phyloP scores from a whole-genome alignment of 768 basidiomycete species.

The Rhodotorula paludigena region DNA sequence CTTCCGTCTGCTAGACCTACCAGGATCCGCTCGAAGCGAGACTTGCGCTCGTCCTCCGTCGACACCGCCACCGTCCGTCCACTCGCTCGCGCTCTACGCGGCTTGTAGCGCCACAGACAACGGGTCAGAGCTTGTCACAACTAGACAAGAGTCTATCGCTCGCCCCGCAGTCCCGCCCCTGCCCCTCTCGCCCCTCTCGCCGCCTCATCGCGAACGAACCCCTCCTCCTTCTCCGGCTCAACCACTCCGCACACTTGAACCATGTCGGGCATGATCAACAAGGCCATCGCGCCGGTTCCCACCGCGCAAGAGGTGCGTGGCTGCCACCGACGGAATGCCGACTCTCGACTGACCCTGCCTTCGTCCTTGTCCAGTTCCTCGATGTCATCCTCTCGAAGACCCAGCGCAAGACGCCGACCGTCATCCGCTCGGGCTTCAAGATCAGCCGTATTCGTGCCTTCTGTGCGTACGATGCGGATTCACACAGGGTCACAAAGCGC shows the following conservation, averaged over 20 bases:
- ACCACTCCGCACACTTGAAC: not conserved
- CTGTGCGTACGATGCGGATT: conserved; percentile 2
- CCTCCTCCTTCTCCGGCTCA: not conserved
- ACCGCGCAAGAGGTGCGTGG: conserved; percentile 75
- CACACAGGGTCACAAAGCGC: not conserved
- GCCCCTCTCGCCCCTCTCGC: not conserved
- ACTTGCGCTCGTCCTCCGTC: not conserved
- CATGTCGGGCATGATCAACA: conserved; percentile 47
- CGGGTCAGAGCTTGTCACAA: not conserved
- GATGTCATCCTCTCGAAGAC: conserved; percentile 91
- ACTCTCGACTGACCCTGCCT: conserved; percentile 11
- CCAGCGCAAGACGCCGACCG: conserved; percentile 95
- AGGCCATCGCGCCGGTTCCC: conserved; percentile 97
- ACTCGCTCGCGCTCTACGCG: not conserved
- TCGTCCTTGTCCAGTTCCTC: conserved; percentile 23
- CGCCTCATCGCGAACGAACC: not conserved
- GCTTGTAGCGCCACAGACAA: not conserved
- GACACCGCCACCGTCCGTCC: not conserved
- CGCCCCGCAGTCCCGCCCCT: not conserved
- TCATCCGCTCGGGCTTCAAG: conserved; percentile 99
- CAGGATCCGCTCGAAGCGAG: not conserved
- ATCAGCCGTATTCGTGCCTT: conserved; percentile 85
- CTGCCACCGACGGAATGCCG: not conserved
- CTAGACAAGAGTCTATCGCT: not conserved
- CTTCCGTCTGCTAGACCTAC: not conserved